These are phyloP conservation scores for Ophiostoma tasmaniense DNA, from an alignment of 2,329 filamentous ascomycete species.

Conservation along the genomic window DNA sequence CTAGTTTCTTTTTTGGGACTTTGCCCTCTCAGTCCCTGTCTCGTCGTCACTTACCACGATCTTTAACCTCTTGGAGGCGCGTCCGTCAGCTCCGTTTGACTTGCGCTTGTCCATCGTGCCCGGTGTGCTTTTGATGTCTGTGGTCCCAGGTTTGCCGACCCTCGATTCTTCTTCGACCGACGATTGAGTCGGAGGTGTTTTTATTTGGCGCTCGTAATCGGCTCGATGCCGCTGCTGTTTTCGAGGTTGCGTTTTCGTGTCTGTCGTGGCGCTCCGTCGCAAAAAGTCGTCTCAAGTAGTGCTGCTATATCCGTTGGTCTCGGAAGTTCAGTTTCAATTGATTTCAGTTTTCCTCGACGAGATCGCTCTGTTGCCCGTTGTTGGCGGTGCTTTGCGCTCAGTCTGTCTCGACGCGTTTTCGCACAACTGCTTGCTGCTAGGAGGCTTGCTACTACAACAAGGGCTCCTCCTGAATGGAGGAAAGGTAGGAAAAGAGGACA, in stretches of 20 bases:
- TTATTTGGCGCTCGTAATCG: background rate
- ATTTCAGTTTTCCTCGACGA: background rate
- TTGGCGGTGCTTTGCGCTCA: background rate
- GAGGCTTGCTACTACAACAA: background rate
- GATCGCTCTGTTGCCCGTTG: background rate
- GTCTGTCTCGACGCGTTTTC: background rate
- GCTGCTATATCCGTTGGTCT: background rate
- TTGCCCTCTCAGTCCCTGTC: background rate
- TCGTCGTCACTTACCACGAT: constrained; percentile 31
- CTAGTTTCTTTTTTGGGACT: background rate
- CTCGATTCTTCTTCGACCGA: background rate
- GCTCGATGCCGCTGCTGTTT: background rate
- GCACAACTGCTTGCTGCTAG: background rate
- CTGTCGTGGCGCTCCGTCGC: background rate
- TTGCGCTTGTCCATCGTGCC: constrained; percentile 23
- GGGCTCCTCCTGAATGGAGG: background rate
- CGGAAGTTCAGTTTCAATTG: background rate
- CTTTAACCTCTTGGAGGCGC: constrained; percentile 48
- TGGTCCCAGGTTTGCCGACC: background rate
- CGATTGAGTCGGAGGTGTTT: background rate
- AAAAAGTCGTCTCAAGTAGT: background rate
- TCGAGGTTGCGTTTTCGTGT: background rate
- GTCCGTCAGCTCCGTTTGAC: constrained; percentile 33
- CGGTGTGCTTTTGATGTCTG: background rate
- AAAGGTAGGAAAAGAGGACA: background rate